A percentile compares a stretch with the other conserved stretches of the same genome.
These are phyloP conservation scores for Tricholoma flavovirens DNA, from an alignment of 768 basidiomycete genomes.

Conservation along the genomic window DNA sequence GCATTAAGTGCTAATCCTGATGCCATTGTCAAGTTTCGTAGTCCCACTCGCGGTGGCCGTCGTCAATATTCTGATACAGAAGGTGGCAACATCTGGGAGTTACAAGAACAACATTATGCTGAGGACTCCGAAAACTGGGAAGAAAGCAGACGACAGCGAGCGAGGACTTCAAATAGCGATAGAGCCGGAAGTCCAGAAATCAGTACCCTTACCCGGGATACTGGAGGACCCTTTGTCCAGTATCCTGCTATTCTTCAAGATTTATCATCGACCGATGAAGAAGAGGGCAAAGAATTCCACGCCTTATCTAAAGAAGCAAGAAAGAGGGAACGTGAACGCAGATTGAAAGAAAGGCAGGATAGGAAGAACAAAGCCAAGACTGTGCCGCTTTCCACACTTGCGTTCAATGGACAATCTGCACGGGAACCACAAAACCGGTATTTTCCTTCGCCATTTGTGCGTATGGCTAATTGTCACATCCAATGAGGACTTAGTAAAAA, in stretches of 20 bases:
- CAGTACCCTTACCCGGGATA: neutral
- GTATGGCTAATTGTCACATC: neutral
- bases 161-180: neutral
- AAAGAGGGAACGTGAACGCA: constrained; percentile 18
- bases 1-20: constrained; percentile 54
- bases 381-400: constrained; percentile 15
- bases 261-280: constrained; percentile 37
- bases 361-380: constrained; percentile 13
- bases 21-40: constrained; percentile 53
- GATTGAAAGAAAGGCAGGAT: constrained; percentile 9
- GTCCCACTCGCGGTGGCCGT: constrained; percentile 22
- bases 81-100: constrained; percentile 27
- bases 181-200: neutral
- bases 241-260: constrained; percentile 33
- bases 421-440: too few species aligned
- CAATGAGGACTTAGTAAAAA: neutral
- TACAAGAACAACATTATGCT: constrained; percentile 17
- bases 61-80: constrained; percentile 21
- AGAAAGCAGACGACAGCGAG: constrained; percentile 14
- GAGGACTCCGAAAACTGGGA: constrained; percentile 15
- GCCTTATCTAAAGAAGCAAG: constrained; percentile 28
- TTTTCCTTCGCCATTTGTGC: neutral
- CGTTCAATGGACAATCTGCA: neutral
- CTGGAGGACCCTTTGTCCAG: constrained; percentile 10
- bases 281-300: constrained; percentile 25